A percentile compares a stretch with the other conserved stretches of the same genome.
Conservation (phyloP, 768 basidiomycete genomes). For the Rhodotorula sphaerocarpa region DNA sequence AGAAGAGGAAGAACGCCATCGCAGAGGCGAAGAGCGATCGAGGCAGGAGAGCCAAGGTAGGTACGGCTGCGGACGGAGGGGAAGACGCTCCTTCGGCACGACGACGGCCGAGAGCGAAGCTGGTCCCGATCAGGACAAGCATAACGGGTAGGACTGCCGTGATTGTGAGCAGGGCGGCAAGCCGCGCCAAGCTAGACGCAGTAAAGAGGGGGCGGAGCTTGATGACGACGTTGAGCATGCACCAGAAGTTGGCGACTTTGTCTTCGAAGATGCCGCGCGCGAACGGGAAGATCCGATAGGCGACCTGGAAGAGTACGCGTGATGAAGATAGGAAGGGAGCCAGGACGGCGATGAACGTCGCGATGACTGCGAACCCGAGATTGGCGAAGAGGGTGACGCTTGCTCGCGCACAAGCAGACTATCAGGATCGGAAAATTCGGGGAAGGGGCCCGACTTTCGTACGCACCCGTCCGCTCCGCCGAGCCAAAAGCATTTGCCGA, state of each 20-base stretch:
- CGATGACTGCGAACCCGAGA: conserved; percentile 56
- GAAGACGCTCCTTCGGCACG: too few species aligned
- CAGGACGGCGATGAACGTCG: too few species aligned
- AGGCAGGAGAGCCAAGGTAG: conserved; percentile 62
- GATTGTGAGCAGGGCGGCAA: conserved; percentile 61
- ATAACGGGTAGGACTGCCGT: conserved; percentile 55
- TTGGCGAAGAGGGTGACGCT: conserved; percentile 55
- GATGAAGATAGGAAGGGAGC: too few species aligned
- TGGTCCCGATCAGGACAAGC: conserved; percentile 39
- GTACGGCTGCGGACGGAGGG: conserved; percentile 45
- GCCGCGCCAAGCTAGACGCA: conserved; percentile 49
- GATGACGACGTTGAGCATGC: conserved; percentile 75
- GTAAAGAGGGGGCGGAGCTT: conserved; percentile 61
- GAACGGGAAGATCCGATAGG: conserved; percentile 84
- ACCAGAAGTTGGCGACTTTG: conserved; percentile 98
- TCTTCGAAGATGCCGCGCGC: conserved; percentile 84
- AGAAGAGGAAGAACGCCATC: conserved; percentile 90
- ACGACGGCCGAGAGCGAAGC: conserved; percentile 20
- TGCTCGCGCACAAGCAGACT: conserved; percentile 39
- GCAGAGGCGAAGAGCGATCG: conserved; percentile 71
- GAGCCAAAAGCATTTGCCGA: conserved; percentile 79
- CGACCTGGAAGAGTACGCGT: conserved; percentile 56
- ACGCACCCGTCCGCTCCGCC: conserved; percentile 61
- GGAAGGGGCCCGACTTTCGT: too few species aligned
- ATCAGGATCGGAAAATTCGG: conserved; percentile 5